Evolutionary conservation across 2,329 filamentous ascomycete species (phyloP).

Genomic region (Nakataea oryzae): DNA sequence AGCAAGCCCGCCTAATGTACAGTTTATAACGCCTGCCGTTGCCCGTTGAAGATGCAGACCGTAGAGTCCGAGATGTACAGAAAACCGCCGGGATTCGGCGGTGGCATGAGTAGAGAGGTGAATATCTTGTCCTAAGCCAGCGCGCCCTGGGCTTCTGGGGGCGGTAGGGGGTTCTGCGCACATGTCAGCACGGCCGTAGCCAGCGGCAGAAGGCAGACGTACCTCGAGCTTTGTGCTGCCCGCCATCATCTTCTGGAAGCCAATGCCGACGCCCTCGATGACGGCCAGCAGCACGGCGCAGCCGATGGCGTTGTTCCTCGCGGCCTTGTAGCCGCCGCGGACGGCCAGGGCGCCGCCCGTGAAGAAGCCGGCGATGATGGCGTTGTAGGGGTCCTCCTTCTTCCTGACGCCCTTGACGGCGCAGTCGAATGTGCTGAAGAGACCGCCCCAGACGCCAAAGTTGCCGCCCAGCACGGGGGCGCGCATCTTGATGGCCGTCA

Average conservation of each 20-base stretch:
- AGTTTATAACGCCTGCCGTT: neutral
- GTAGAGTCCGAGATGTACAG: neutral
- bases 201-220: constrained; percentile 14
- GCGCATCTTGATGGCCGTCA: constrained; percentile 95
- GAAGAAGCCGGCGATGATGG: constrained; percentile 95
- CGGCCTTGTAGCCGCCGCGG: constrained; percentile 82
- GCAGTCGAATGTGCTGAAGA: constrained; percentile 95
- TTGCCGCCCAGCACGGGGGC: constrained; percentile 94
- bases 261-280: constrained; percentile 95
- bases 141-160: constrained; percentile 2
- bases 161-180: constrained; percentile 4
- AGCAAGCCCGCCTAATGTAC: neutral
- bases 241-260: constrained; percentile 88
- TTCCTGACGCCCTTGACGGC: constrained; percentile 86
- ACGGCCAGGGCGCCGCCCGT: constrained; percentile 88
- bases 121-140: constrained; percentile 3
- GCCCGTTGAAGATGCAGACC: neutral
- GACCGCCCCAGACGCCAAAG: constrained; percentile 94
- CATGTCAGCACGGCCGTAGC: neutral
- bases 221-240: constrained; percentile 78
- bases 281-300: constrained; percentile 90
- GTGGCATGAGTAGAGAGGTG: constrained; percentile 1
- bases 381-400: constrained; percentile 98
- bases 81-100: neutral
- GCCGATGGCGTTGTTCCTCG: constrained; percentile 90